Evolutionary conservation across 306 rosid genomes (phyloP).

Genomic region (Calophaca sinica): DNA sequence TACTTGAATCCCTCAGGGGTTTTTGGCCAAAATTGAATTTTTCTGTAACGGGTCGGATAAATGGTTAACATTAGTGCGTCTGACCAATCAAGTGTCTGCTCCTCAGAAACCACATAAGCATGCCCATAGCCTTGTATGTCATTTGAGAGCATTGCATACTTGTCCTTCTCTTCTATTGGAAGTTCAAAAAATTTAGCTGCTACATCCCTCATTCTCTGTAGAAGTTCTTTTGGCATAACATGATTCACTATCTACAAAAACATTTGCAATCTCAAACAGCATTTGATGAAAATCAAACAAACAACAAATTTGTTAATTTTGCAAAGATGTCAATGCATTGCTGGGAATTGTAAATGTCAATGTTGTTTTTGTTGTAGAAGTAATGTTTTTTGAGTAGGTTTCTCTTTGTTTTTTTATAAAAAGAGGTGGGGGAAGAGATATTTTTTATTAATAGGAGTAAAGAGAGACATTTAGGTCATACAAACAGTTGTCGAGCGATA

Average conservation of each 20-base stretch:
- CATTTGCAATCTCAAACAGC: not conserved
- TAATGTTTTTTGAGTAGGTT: no score
- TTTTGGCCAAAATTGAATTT: slow-evolving; percentile 52
- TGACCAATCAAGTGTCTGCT: slow-evolving; percentile 55
- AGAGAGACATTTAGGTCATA: no score
- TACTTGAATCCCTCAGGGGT: slow-evolving; percentile 48
- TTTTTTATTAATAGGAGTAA: no score
- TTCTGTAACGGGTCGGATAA: slow-evolving; percentile 37
- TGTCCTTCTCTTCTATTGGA: slow-evolving; percentile 58
- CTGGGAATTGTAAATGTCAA: no score
- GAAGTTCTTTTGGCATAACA: slow-evolving; percentile 44
- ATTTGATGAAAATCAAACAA: not conserved
- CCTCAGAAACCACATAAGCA: slow-evolving; percentile 46
- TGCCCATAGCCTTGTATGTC: slow-evolving; percentile 56
- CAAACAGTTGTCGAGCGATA: no score
- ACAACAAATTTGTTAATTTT: no score
- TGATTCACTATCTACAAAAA: slow-evolving; percentile 54
- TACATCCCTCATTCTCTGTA: slow-evolving; percentile 48
- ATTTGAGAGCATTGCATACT: slow-evolving; percentile 38
- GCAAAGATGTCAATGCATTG: no score
- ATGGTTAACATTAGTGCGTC: slow-evolving; percentile 40
- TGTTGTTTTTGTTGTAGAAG: no score
- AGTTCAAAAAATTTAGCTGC: slow-evolving; percentile 52
- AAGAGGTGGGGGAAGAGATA: no score
- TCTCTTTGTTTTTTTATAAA: no score